These are phyloP conservation scores for Ophiostoma pallidulum DNA, from an alignment of 2,329 filamentous ascomycete genomes.

Conservation along the genomic window DNA sequence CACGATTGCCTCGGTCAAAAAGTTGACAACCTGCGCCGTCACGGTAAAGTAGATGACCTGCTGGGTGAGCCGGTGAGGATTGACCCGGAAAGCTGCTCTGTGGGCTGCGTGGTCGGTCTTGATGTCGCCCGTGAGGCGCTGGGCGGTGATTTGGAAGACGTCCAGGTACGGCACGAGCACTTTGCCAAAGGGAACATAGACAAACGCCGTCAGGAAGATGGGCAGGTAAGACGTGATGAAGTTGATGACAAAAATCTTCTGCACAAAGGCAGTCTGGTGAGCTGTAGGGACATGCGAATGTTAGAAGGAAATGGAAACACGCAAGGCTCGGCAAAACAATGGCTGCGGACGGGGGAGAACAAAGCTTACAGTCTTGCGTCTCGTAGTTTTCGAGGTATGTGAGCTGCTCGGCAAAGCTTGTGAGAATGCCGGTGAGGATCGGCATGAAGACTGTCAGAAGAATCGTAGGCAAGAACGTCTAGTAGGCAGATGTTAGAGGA, in stretches of 20 bases:
- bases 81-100: conserved; percentile 60
- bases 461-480: conserved; percentile 82
- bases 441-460: conserved; percentile 77
- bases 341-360: too few species aligned
- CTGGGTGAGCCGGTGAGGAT: conserved; percentile 71
- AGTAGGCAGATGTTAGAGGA: not conserved
- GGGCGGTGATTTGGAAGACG: conserved; percentile 65
- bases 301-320: not conserved
- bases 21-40: conserved; percentile 83
- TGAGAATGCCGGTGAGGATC: conserved; percentile 65
- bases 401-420: conserved; percentile 63
- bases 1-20: conserved; percentile 73
- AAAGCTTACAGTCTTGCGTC: conserved; percentile 59
- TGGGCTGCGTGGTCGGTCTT: conserved; percentile 30
- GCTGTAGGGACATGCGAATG: conserved; percentile 32
- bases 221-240: conserved; percentile 74
- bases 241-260: conserved; percentile 86
- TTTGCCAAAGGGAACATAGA: conserved; percentile 77
- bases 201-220: conserved; percentile 66
- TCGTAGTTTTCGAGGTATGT: conserved; percentile 89
- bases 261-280: conserved; percentile 73
- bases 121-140: conserved; percentile 65
- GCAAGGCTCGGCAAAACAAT: not conserved
- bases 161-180: conserved; percentile 78
- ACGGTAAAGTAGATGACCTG: conserved; percentile 96